Percentiles rank a stretch among this genome's conserved stretches.
These are phyloP conservation scores for Xylaria palmicola DNA, from an alignment of 495 filamentous ascomycete genomes.

Conservation along the genomic window DNA sequence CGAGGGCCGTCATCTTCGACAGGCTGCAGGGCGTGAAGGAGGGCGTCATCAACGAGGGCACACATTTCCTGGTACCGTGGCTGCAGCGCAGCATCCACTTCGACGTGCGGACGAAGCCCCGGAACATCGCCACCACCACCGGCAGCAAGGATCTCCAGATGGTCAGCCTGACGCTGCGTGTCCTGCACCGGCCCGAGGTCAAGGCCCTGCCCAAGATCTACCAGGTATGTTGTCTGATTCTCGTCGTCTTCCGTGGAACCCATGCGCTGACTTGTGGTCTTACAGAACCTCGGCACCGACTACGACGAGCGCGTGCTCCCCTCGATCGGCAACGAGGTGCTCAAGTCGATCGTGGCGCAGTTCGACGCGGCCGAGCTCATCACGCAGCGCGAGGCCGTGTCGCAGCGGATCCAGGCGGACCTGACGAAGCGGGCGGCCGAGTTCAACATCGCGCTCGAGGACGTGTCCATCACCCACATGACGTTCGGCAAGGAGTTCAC, in stretches of 20 bases:
- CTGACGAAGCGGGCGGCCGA: conserved; percentile 93
- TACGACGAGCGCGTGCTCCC: conserved; percentile 99
- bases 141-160: conserved; percentile 99
- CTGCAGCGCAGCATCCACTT: conserved; percentile 92
- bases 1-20: conserved; percentile 97
- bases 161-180: conserved; percentile 96
- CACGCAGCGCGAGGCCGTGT: conserved; percentile 96
- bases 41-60: conserved; percentile 89
- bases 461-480: conserved; percentile 99
- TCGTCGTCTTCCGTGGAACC: background rate
- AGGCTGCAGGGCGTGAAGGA: conserved; percentile 89
- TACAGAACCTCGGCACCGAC: conserved; percentile 78
- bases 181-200: conserved; percentile 93
- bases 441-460: conserved; percentile 99
- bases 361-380: conserved; percentile 99
- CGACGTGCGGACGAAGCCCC: conserved; percentile 95
- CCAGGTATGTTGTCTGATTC: conserved; percentile 83
- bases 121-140: conserved; percentile 96
- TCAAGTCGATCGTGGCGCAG: conserved; percentile 98
- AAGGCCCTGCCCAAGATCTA: conserved; percentile 93
- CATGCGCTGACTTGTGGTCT: conserved; percentile 13
- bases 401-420: conserved; percentile 90
- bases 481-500: conserved; percentile 99
- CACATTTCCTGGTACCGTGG: conserved; percentile 96
- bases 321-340: conserved; percentile 99